Conservation (phyloP, 2,329 filamentous ascomycete genomes). For the Trichoderma breve region DNA sequence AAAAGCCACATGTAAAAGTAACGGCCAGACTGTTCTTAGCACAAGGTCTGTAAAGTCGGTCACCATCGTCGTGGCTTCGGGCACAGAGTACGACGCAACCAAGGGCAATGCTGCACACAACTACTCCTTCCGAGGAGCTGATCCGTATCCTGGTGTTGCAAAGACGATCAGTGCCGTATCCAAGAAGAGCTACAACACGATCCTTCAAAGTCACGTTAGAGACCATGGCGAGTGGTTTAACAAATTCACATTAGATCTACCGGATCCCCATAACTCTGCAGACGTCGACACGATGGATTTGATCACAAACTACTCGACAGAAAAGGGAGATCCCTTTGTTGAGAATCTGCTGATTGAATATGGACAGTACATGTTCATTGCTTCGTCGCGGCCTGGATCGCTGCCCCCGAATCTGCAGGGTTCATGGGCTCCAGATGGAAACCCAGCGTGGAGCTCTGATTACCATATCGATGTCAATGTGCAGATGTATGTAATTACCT, state of each 20-base stretch:
- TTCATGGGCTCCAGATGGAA: constrained; percentile 50
- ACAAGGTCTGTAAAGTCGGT: not conserved
- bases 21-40: not conserved
- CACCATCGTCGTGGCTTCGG: constrained; percentile 27
- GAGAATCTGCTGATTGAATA: constrained; percentile 54
- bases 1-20: not conserved
- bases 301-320: constrained; percentile 13
- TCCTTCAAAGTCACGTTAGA: constrained; percentile 37
- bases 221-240: constrained; percentile 42
- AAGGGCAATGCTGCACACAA: constrained; percentile 43
- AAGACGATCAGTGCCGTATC: constrained; percentile 34
- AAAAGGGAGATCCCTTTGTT: constrained; percentile 48
- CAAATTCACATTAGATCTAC: constrained; percentile 44
- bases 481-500: constrained; percentile 41
- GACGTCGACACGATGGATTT: constrained; percentile 35
- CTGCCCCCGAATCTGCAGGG: constrained; percentile 59
- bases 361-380: constrained; percentile 53
- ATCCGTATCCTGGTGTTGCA: constrained; percentile 41
- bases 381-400: constrained; percentile 49
- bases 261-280: constrained; percentile 43
- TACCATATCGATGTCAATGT: constrained; percentile 60
- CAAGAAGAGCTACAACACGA: constrained; percentile 30
- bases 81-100: constrained; percentile 50
- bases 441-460: constrained; percentile 47
- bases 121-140: constrained; percentile 49